These are phyloP conservation scores for Sonneratia alba DNA, from an alignment of 345 rosid genomes.

Conservation along the genomic window DNA sequence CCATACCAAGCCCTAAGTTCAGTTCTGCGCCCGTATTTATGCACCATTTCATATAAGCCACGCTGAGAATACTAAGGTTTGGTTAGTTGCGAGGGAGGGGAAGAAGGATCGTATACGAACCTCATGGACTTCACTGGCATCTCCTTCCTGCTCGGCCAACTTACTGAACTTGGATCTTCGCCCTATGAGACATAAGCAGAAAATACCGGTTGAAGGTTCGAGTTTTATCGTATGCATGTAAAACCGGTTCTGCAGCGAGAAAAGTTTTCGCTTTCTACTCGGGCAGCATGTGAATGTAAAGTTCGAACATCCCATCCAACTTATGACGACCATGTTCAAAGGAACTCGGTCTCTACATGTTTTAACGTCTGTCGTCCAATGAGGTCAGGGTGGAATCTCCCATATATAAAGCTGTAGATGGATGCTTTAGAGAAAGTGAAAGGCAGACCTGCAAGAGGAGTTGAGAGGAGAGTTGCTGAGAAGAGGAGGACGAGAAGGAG, in stretches of 20 bases:
- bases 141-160: not conserved
- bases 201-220: not conserved
- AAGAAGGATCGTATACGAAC: conserved; percentile 2
- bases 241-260: not conserved
- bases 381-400: not conserved
- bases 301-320: not conserved
- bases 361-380: not conserved
- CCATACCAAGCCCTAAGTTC: no score
- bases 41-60: no score
- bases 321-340: not conserved
- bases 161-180: not conserved
- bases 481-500: conserved; percentile 11
- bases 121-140: conserved; percentile 6
- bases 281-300: not conserved
- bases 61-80: no score
- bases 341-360: no score
- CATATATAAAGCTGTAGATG: not conserved
- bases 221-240: not conserved
- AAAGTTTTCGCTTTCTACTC: not conserved
- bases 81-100: no score
- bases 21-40: no score
- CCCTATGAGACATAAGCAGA: conserved; percentile 1
- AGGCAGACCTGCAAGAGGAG: conserved; percentile 11
- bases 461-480: conserved; percentile 4
- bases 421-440: not conserved